These are phyloP conservation scores for Pochonia chlamydosporia DNA, from an alignment of 2,329 filamentous ascomycete species.

Conservation along the genomic window DNA sequence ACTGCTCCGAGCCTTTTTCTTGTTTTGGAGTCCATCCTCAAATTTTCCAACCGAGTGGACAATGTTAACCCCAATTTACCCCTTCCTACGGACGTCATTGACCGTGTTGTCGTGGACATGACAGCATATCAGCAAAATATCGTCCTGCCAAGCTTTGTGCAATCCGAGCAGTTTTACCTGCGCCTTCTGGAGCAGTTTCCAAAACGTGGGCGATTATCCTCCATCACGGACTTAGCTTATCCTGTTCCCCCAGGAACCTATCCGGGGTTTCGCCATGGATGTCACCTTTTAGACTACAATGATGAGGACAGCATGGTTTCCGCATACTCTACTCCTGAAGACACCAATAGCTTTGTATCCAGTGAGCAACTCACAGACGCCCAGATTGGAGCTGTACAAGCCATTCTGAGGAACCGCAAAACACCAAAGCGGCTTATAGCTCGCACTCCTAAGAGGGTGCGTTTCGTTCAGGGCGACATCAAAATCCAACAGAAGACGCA, in stretches of 20 bases:
- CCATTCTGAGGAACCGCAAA: constrained; percentile 22
- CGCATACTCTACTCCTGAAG: no score
- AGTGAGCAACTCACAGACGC: constrained; percentile 13
- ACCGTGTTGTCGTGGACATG: constrained; percentile 22
- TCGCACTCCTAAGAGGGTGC: constrained; percentile 21
- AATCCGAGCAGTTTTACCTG: constrained; percentile 17
- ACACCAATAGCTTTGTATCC: constrained; percentile 15
- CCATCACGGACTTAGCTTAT: constrained; percentile 8
- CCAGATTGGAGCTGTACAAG: constrained; percentile 16
- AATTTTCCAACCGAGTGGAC: constrained; percentile 1
- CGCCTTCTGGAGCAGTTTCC: constrained; percentile 18
- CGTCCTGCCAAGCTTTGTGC: constrained; percentile 23
- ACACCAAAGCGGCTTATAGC: constrained; percentile 21
- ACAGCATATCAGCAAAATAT: constrained; percentile 20
- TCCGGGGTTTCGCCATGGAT: constrained; percentile 14
- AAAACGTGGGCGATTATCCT: constrained; percentile 12
- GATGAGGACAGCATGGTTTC: no score
- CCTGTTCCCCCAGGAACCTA: constrained; percentile 21
- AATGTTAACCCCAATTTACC: neutral
- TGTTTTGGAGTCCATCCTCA: constrained; percentile 20
- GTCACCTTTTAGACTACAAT: no score
- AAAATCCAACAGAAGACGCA: constrained; percentile 20
- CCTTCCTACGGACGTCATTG: constrained; percentile 19
- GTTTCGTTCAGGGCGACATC: constrained; percentile 22
- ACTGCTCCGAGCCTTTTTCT: constrained; percentile 18